Evolutionary conservation across 1,284 basidiomycete species (phyloP).

Genomic region (Ganoderma resinaceum): DNA sequence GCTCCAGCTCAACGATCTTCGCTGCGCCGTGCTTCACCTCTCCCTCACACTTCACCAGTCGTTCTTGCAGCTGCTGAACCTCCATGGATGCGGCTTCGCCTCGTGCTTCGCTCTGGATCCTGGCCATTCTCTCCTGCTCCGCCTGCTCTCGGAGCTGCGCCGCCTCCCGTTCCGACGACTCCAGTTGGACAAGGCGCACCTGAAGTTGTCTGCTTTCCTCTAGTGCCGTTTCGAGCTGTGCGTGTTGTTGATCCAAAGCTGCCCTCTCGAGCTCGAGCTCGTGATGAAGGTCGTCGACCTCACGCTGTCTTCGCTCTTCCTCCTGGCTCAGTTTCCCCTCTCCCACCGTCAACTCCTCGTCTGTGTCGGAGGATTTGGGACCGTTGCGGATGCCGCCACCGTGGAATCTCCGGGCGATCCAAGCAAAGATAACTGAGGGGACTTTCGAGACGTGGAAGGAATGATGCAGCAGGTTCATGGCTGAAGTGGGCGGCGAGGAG

Average conservation of each 20-base stretch:
- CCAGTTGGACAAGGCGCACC: slow-evolving; percentile 1
- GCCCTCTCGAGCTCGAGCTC: background rate
- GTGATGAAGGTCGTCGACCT: background rate
- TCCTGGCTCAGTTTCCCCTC: background rate
- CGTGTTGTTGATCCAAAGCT: background rate
- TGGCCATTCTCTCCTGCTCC: background rate
- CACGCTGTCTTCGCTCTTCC: background rate
- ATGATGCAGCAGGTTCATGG: background rate
- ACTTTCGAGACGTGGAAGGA: background rate
- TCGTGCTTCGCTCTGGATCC: background rate
- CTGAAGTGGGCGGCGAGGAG: background rate
- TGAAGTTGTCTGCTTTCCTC: background rate
- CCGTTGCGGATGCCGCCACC: background rate
- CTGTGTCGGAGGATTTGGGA: background rate
- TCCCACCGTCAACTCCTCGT: background rate
- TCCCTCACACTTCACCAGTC: slow-evolving; percentile 9
- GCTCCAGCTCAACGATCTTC: slow-evolving; percentile 17
- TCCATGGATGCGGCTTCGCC: background rate
- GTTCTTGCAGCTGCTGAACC: background rate
- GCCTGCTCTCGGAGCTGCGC: background rate
- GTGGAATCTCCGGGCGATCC: background rate
- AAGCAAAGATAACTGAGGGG: background rate
- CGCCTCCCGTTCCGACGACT: background rate
- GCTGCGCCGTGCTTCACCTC: slow-evolving; percentile 3
- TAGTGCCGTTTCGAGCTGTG: background rate